Evolutionary conservation across 2,329 filamentous ascomycete species (phyloP).

Genomic region (Plenodomus biglobosus): DNA sequence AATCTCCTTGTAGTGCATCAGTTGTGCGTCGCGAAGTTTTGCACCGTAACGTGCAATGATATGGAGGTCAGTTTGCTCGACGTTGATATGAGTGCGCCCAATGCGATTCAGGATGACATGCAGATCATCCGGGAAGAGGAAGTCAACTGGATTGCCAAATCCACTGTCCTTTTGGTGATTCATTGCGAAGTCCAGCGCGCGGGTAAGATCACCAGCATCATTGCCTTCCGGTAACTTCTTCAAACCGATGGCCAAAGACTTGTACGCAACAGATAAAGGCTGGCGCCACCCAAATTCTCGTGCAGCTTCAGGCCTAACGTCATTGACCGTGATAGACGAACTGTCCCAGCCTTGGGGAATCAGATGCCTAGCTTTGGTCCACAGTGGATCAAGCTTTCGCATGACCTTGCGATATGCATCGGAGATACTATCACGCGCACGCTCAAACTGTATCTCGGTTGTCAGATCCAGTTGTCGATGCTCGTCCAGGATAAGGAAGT

Average conservation of each 20-base stretch:
- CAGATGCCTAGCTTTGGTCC: conserved; percentile 12
- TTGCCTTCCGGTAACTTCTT: conserved; percentile 21
- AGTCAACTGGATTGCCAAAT: conserved; percentile 2
- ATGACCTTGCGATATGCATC: conserved; percentile 20
- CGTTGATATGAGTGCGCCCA: conserved; percentile 5
- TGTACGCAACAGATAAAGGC: conserved; percentile 16
- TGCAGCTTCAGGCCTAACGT: conserved; percentile 10
- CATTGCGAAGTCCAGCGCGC: conserved; percentile 22
- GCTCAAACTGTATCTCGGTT: conserved; percentile 3
- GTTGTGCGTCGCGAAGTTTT: neutral
- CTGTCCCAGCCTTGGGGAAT: conserved; percentile 12
- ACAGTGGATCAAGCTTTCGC: conserved; percentile 7
- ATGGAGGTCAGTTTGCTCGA: conserved; percentile 1
- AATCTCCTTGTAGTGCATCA: neutral
- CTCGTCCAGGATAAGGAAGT: conserved; percentile 18
- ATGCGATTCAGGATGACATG: conserved; percentile 14
- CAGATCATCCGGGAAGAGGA: conserved; percentile 24
- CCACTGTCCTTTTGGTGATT: conserved; percentile 3
- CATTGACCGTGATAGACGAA: conserved; percentile 1
- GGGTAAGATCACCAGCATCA: conserved; percentile 30
- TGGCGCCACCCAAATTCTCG: neutral
- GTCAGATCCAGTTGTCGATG: conserved; percentile 9
- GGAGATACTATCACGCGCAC: conserved; percentile 12
- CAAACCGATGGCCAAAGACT: conserved; percentile 17
- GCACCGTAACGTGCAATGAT: neutral